Evolutionary conservation across 2,329 filamentous ascomycete species (phyloP), one percentile per base, ranked within the genome.

Genomic region (Venturia carpophila): DNA sequence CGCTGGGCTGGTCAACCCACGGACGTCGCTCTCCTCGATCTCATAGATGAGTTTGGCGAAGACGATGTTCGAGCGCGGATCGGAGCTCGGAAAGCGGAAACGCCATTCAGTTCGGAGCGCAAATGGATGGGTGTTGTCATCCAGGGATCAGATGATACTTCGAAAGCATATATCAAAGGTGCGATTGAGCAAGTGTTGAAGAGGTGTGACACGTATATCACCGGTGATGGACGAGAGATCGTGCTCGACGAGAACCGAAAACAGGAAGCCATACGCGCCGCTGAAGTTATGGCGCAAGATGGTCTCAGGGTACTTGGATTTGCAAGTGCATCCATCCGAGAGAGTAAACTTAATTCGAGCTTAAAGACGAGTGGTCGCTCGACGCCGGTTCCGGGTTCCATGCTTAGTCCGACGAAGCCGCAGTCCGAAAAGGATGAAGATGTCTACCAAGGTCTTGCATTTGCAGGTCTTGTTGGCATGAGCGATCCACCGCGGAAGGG

Each of bases 81-180:
- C 64, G 92, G 92, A n/a, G 83, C 84, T 41, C 89, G 93, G 61
- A 84, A 89, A 41, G 86, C 87, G 55, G 94, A 99, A 75, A 92
- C 91, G 0, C 92, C 94, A 0, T 99, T 99, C 76, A 97, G 93
- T 74, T 99, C 94, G 0, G 92, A 96, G 73, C 85, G 93, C 66
- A 99, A 99, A 76, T 99, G 93, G 93, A 99, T 99, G 95, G 95
- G 95, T 42, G 92, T 97, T 37, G 89, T 92, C 1, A 90, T 97
- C 68, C 72, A 75, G 66, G 76, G 77, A 41, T 64, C 65, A n/a
- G 65, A 65, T 76, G 80, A 63, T 68, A 67, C 39, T n/a, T 55
- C 60, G 34, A 87, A 91, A 69, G 92, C 91, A 0, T 99, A 97
- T 74, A 90, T 97, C 79, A 99, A 99, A 74, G 95, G 94, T 41